Conservation (phyloP, 495 filamentous ascomycete species). For the Neohortaea acidophila region DNA sequence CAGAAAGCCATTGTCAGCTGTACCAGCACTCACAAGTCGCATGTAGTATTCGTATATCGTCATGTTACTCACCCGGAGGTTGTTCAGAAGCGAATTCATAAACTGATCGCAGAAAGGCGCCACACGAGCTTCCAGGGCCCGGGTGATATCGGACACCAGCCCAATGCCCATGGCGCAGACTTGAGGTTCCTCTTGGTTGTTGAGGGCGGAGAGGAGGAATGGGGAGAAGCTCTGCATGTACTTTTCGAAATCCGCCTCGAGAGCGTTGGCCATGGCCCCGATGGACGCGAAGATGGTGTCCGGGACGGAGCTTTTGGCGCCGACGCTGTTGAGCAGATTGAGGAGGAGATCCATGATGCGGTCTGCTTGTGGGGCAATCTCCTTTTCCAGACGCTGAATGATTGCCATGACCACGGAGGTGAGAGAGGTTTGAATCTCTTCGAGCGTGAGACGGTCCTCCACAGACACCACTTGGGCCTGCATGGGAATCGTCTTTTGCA, state of each 20-base stretch:
- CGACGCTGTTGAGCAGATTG: slow-evolving; percentile 59
- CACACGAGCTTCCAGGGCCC: slow-evolving; percentile 73
- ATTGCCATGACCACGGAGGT: slow-evolving; percentile 81
- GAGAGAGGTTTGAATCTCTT: slow-evolving; percentile 95
- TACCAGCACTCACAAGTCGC: not conserved
- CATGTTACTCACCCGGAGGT: slow-evolving; percentile 53
- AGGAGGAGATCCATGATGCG: slow-evolving; percentile 82
- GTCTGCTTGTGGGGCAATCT: slow-evolving; percentile 81
- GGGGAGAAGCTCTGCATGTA: slow-evolving; percentile 93
- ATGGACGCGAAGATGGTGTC: slow-evolving; percentile 84
- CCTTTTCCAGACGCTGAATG: slow-evolving; percentile 77
- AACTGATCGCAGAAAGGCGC: slow-evolving; percentile 91
- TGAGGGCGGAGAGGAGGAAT: slow-evolving; percentile 81
- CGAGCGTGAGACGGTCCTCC: slow-evolving; percentile 82
- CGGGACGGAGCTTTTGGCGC: slow-evolving; percentile 81
- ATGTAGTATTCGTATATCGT: not conserved
- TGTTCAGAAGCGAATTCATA: slow-evolving; percentile 91
- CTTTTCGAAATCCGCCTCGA: slow-evolving; percentile 83
- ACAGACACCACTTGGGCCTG: slow-evolving; percentile 89
- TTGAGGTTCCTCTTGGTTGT: slow-evolving; percentile 85
- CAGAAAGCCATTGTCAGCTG: slow-evolving; percentile 16
- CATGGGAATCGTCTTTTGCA: slow-evolving; percentile 82
- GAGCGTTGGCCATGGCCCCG: slow-evolving; percentile 66
- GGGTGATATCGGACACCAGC: slow-evolving; percentile 85
- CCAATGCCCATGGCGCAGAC: slow-evolving; percentile 96